Evolutionary conservation across 2,329 filamentous ascomycete species (phyloP), one percentile per base, ranked within the genome.

Genomic region (Emmonsiellopsis sp.): DNA sequence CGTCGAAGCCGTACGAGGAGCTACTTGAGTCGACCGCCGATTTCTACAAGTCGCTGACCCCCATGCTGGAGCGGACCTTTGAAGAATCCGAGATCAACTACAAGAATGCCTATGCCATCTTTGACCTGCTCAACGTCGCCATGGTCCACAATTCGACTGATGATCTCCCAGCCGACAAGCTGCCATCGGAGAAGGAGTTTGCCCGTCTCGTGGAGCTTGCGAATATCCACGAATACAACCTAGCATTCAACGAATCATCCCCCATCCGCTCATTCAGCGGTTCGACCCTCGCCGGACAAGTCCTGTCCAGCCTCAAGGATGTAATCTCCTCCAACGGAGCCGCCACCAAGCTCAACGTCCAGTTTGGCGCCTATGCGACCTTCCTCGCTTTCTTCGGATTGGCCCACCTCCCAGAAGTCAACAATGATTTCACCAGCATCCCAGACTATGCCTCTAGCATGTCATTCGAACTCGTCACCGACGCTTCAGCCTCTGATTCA

Each of bases 401-500:
- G 15, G 70, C 77, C 1, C 70, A 79, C 55, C 67, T 85, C 48
- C 66, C 73, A 5, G 53, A 61, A 30, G 77, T 72, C 1, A 80
- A 76, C 55, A 60, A 71, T 1, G 73, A 87, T 67, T 95, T 95
- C 74, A 83, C 74, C 55, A 87, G 87, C 52, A 75, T 95, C 10
- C 83, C 85, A n/a, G 85, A 90, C 72, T 95, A 95, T 63, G 89
- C 89, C 5, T 86, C 84, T 2, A 83, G 83, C 58, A 89, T 95
- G 80, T 77, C 77, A 5, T 91, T 94, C 67, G 91, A 95, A 75
- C 79, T 78, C 20, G 79, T 83, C 61, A 84, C 81, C 41, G 76
- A 80, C 56, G 59, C 60, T 10, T 58, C 62, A 10, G 30, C 32
- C 2, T 63, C 66, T 0, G 61, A 63, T 2, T 63, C 63, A 0